Evolutionary conservation across 805 yeast genomes (phyloP).

Genomic region (Lipomyces yamanashiensis): DNA sequence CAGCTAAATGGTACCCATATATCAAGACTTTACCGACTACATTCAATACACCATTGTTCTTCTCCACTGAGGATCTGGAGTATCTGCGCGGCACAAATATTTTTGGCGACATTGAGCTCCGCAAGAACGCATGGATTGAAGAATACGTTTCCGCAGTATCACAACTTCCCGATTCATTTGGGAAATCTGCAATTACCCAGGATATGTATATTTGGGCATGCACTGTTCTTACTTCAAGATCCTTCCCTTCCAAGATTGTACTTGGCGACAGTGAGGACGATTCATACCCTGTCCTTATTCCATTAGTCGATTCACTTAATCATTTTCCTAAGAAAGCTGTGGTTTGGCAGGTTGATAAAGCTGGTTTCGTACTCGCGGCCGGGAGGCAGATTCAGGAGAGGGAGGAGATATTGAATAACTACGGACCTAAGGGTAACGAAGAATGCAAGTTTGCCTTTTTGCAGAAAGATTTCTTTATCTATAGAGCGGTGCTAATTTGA

Average conservation of each 20-base stretch:
- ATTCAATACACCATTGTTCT: constrained; percentile 68
- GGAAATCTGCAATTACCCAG: constrained; percentile 10
- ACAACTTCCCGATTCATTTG: constrained; percentile 28
- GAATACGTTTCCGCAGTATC: constrained; percentile 58
- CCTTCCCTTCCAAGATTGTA: constrained; percentile 74
- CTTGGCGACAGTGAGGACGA: constrained; percentile 44
- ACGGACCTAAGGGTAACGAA: constrained; percentile 87
- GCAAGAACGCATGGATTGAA: constrained; percentile 52
- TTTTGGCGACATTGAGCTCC: constrained; percentile 57
- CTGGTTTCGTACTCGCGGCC: constrained; percentile 50
- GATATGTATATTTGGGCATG: constrained; percentile 71
- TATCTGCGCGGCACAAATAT: constrained; percentile 72
- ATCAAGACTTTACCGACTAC: constrained; percentile 55
- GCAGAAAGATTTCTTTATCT: not conserved
- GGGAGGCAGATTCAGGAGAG: constrained; percentile 42
- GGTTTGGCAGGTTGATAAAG: constrained; percentile 56
- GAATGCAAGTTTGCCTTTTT: constrained; percentile 47
- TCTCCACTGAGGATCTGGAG: constrained; percentile 58
- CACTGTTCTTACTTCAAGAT: constrained; percentile 71
- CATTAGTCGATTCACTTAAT: constrained; percentile 78
- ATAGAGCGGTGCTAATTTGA: not conserved
- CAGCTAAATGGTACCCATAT: constrained; percentile 51
- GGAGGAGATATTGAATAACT: constrained; percentile 72
- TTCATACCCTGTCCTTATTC: constrained; percentile 67
- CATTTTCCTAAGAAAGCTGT: constrained; percentile 68